Evolutionary conservation across 2,329 filamentous ascomycete genomes (phyloP).

Genomic region (Hymenoscyphus occultus): DNA sequence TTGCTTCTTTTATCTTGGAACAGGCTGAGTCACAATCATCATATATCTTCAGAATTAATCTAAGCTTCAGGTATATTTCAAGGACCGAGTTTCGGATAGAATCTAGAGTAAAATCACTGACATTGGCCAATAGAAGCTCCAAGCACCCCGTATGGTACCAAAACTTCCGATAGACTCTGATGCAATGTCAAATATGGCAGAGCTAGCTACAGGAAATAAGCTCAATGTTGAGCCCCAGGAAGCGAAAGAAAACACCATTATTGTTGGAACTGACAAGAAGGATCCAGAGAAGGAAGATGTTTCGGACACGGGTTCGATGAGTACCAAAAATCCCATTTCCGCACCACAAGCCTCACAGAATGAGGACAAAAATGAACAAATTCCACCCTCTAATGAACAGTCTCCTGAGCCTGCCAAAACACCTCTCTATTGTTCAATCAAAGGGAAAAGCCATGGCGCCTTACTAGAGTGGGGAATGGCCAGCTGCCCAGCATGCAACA

Average conservation of each 20-base stretch:
- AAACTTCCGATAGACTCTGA: not conserved
- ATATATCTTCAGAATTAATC: too few relatives aligned
- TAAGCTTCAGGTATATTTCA: too few relatives aligned
- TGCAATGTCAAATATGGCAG: not conserved
- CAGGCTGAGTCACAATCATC: too few relatives aligned
- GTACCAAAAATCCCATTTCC: not conserved
- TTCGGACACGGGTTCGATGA: not conserved
- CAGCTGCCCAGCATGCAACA: not conserved
- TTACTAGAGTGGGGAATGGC: not conserved
- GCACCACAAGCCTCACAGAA: not conserved
- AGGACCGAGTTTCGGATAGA: too few relatives aligned
- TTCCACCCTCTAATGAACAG: not conserved
- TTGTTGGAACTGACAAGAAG: not conserved
- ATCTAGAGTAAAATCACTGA: too few relatives aligned
- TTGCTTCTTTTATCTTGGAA: too few relatives aligned
- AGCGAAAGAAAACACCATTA: not conserved
- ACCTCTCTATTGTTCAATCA: not conserved
- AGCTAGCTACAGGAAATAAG: too few relatives aligned
- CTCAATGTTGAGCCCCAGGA: not conserved
- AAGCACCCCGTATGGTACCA: not conserved
- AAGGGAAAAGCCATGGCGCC: not conserved
- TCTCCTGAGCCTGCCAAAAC: not conserved
- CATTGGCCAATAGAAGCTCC: too few relatives aligned
- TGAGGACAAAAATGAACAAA: not conserved
- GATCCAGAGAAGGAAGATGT: not conserved